phyloP scores from a whole-genome alignment of 208 protist species.

The Wallacemonas rigidus region DNA sequence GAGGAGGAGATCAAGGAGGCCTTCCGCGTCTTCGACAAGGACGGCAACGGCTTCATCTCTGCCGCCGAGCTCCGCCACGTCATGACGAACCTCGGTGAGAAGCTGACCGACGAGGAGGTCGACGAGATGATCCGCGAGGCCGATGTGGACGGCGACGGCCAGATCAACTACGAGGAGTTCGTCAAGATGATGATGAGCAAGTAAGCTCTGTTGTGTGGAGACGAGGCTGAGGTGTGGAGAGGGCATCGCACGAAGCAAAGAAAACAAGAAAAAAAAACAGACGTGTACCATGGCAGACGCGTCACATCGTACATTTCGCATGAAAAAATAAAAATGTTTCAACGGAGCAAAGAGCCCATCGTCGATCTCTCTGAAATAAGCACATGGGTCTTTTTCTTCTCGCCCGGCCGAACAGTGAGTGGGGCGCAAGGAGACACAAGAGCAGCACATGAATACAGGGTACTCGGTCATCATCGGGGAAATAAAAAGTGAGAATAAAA shows the following conservation, averaged over 20 bases:
- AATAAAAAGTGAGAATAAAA: no score
- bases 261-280: slow-evolving; percentile 6
- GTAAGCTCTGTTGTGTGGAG: slow-evolving; percentile 6
- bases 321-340: slow-evolving; percentile 25
- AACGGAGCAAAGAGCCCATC: neutral
- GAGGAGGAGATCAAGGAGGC: slow-evolving; percentile 96
- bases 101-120: slow-evolving; percentile 93
- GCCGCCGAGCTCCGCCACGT: slow-evolving; percentile 95
- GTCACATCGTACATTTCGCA: neutral
- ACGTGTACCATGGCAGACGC: neutral
- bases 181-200: slow-evolving; percentile 89
- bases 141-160: slow-evolving; percentile 82
- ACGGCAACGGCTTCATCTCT: slow-evolving; percentile 94
- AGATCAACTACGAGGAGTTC: slow-evolving; percentile 89
- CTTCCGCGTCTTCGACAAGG: slow-evolving; percentile 96
- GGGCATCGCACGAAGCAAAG: neutral
- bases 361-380: no score
- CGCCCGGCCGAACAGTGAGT: no score
- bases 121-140: slow-evolving; percentile 91
- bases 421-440: no score
- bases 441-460: no score
- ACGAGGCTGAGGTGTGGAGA: neutral
- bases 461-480: no score
- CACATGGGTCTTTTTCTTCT: no score
- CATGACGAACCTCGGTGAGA: slow-evolving; percentile 95